Conservation (phyloP, 139 green algal genomes). For the Medakamo hakoo region DNA sequence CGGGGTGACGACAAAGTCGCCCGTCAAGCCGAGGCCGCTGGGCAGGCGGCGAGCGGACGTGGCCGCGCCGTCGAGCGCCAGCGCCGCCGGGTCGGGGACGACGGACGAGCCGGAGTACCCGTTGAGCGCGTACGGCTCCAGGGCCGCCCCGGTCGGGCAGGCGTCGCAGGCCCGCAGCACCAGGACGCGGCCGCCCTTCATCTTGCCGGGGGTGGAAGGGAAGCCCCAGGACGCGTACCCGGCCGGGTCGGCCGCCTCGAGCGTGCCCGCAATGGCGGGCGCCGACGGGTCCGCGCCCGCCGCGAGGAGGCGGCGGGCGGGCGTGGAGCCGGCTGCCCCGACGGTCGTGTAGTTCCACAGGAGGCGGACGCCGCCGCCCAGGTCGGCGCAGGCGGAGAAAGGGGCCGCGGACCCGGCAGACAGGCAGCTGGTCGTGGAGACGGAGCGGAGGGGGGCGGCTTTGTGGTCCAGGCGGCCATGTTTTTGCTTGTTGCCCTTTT, state of each 20-base stretch:
- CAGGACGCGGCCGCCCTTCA: background rate
- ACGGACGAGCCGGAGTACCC: background rate
- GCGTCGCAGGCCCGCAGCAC: background rate
- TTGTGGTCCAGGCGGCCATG: too few species aligned
- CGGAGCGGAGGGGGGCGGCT: too few species aligned
- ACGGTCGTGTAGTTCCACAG: background rate
- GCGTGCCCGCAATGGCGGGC: too few species aligned
- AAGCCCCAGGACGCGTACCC: background rate
- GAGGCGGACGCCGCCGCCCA: background rate
- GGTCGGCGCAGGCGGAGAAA: background rate
- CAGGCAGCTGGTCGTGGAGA: background rate
- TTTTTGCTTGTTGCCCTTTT: too few species aligned
- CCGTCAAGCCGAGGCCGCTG: background rate
- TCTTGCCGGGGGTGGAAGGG: background rate
- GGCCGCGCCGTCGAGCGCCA: background rate
- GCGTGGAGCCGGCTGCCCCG: too few species aligned
- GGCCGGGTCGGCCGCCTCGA: background rate
- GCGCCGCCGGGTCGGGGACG: background rate
- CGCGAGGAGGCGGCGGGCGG: too few species aligned
- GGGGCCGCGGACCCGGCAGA: background rate
- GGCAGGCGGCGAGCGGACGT: background rate
- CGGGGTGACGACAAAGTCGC: background rate
- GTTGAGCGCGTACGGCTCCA: background rate
- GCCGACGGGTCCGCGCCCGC: too few species aligned
- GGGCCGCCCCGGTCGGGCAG: background rate